These are phyloP conservation scores for Macaranga tanarius DNA, from an alignment of 441 rosid genomes.

Conservation along the genomic window DNA sequence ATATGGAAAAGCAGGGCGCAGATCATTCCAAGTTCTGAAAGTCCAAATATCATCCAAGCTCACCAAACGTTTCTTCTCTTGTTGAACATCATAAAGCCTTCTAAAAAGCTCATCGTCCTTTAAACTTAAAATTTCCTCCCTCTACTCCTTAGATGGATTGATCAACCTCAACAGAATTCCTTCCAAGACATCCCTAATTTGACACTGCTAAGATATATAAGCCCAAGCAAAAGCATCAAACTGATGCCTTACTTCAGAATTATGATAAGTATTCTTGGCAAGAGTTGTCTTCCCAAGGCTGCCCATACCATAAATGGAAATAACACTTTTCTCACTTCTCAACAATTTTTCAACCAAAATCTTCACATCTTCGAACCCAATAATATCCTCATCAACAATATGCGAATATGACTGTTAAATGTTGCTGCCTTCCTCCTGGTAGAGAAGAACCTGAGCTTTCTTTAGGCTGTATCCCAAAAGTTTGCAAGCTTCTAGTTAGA, in stretches of 20 bases:
- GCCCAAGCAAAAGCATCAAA: conserved; percentile 29
- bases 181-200: conserved; percentile 28
- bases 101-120: conserved; percentile 25
- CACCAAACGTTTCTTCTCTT: conserved; percentile 26
- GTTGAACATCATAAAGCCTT: conserved; percentile 27
- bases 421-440: background rate
- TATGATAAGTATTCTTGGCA: conserved; percentile 25
- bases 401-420: conserved; percentile 23
- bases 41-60: conserved; percentile 31
- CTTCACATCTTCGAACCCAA: conserved; percentile 25
- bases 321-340: conserved; percentile 10
- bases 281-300: conserved; percentile 31
- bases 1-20: conserved; percentile 24
- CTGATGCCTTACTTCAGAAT: conserved; percentile 10
- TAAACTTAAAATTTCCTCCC: conserved; percentile 17
- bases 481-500: conserved; percentile 20
- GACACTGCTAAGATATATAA: conserved; percentile 24
- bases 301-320: conserved; percentile 29
- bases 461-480: conserved; percentile 20
- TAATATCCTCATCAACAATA: conserved; percentile 26
- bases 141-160: conserved; percentile 18
- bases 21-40: conserved; percentile 16
- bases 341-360: conserved; percentile 17
- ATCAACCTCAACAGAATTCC: conserved; percentile 23
- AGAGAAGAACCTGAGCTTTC: conserved; percentile 5